Base-by-base conservation (phyloP, 768 basidiomycete genomes). In the Leccinum aurantiacum region DNA sequence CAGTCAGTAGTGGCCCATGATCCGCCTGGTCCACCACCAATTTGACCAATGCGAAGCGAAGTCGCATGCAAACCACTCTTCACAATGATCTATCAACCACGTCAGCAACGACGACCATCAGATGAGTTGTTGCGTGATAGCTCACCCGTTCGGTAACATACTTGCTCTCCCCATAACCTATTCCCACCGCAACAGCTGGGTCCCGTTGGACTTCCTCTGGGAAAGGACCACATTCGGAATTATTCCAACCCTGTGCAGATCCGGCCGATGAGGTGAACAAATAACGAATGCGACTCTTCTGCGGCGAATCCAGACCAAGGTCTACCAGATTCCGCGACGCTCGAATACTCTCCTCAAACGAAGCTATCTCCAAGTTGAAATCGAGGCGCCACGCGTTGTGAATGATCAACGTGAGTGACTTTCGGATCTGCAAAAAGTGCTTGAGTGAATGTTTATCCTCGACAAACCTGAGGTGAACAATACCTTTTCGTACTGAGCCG, bases 101-200 rank as follows among this genome's bases (percentile, higher is more conserved):
- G 29, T 66, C 33, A 53, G 33, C 13, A 33, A 13, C 13, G 11
- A 33, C 11, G 33, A 33, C 13, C 13, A 33, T 33, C 33, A 33
- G 33, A 33, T 6, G 33, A 33, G 13, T 33, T 13, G 13, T 33
- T 33, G 33, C 11, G 33, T 33, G 5, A 33, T 13, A 33, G 33
- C 33, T 33, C 13, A 75, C 72, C 53, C 75, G 64, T 66, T 82
- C 81, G 0, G 75, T 61, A 4, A 76, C 61, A 60, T 78, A 82
- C 63, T 84, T 84, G 1, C 72, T 66, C 58, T 82, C 81, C 7
- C 78, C 74, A 53, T 84, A 84, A 0, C 82, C 83, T 14, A 57
- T 60, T 2, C 79, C 79, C 2, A 74, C 54, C 1, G 79, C 76
- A 15, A 73, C 62, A 2, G 63, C 58, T 0, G 77, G 64, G 24